Conservation (phyloP, 805 yeast species). For the Candida gorgasii region DNA sequence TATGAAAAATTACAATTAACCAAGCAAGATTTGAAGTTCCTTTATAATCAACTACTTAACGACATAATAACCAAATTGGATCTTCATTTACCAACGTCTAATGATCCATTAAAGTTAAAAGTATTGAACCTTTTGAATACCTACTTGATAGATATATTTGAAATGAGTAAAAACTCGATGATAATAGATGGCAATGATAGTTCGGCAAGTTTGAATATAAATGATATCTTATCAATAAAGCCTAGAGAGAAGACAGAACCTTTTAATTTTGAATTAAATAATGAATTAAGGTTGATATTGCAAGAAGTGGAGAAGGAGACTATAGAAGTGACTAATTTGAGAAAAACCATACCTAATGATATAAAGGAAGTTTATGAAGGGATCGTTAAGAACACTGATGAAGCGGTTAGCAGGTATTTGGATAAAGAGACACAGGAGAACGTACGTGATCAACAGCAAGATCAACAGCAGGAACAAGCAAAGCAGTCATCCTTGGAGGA, state of each 20-base stretch:
- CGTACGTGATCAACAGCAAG: neutral
- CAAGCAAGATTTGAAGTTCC: slow-evolving; percentile 51
- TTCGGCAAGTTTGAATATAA: slow-evolving; percentile 6
- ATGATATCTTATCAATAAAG: slow-evolving; percentile 25
- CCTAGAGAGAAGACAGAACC: slow-evolving; percentile 58
- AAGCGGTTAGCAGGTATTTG: slow-evolving; percentile 27
- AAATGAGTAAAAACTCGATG: slow-evolving; percentile 54
- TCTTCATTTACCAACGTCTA: slow-evolving; percentile 47
- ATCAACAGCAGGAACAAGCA: neutral
- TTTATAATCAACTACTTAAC: slow-evolving; percentile 45
- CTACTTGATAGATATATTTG: slow-evolving; percentile 55
- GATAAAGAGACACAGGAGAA: slow-evolving; percentile 1
- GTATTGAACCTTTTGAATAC: slow-evolving; percentile 46
- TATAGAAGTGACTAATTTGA: slow-evolving; percentile 52
- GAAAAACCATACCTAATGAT: slow-evolving; percentile 52
- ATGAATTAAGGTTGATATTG: slow-evolving; percentile 55
- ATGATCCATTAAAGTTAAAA: slow-evolving; percentile 47
- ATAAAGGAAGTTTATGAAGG: slow-evolving; percentile 39
- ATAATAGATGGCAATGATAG: slow-evolving; percentile 57
- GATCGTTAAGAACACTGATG: slow-evolving; percentile 31
- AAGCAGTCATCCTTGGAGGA: no score
- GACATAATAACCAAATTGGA: slow-evolving; percentile 48
- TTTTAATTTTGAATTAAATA: slow-evolving; percentile 65
- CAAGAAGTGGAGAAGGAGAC: slow-evolving; percentile 64
- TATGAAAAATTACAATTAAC: slow-evolving; percentile 49